Base-by-base conservation (phyloP, 768 basidiomycete species). In the Boletus vinaceobasis region DNA sequence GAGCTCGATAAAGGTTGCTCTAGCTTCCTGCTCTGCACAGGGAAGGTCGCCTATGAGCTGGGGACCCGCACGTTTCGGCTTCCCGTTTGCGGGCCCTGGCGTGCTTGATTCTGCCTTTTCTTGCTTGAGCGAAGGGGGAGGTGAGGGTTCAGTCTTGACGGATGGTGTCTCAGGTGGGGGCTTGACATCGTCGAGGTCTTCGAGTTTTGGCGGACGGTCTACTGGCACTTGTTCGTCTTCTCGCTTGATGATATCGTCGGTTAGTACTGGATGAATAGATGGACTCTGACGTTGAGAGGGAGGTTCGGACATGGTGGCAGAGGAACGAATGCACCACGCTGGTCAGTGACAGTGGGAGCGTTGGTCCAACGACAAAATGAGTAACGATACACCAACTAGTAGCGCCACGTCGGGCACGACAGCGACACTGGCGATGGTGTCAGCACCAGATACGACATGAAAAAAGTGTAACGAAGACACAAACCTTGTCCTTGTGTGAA, bases 1-100 rank as follows among this genome's bases (percentile, higher is more conserved):
- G 64, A 98, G 84, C 72, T 90, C 82, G 58, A 71, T 74, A 68
- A 96, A 98, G 9, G 81, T 86, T 60, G 72, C 75, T 56, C 86
- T 71, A 39, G 94, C 95, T 15, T 78, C 84, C 50, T 82, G 76
- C 63, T 87, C 84, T 31, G 93, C 93, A 43, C 80, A 70, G 10
- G 93, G 90, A 44, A 97, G 81, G 73, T 93, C 76, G 7, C 81
- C 81, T 59, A 98, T 90, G 66, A 97, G 81, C 74, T 89, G 89
- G 17, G 80, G 78, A 21, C 72, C 67, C 40, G 71, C 55, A 43
- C 69, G 75, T 57, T 65, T 81, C 23, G 58, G 60, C 51, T 65
- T 76, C 19, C 59, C 64, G 60, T 71, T 73, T 46, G 68, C 48
- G 1, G 66, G 65, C 19, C 74, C 72, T 36, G 75, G 68, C 1